A percentile compares a stretch with the other conserved stretches of the same genome.
Conservation (phyloP, 176 grass and related monocot species). For the Avena eriantha region DNA sequence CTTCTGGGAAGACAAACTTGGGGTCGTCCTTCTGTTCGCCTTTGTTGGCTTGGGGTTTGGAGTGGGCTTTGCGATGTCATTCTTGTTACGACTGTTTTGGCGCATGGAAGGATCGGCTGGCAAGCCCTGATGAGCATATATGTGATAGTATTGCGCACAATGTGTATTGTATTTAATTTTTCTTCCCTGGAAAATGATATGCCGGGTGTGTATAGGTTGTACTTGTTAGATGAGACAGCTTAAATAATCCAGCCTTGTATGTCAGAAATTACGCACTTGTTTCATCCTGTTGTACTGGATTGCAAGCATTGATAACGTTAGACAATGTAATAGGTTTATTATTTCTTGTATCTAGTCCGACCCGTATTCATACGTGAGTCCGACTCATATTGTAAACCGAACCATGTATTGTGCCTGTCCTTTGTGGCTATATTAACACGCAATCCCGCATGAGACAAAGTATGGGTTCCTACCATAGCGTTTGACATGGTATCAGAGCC, state of each 20-base stretch:
- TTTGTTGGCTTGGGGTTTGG: slow-evolving; percentile 6
- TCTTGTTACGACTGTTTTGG: neutral
- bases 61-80: slow-evolving; percentile 8
- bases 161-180: neutral
- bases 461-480: no score
- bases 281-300: neutral
- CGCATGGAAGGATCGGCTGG: neutral
- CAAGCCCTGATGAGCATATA: neutral
- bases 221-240: neutral
- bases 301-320: neutral
- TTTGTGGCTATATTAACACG: no score
- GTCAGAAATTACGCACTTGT: neutral
- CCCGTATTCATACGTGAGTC: no score
- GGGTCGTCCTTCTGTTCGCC: neutral
- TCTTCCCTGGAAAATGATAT: neutral
- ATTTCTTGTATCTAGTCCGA: no score
- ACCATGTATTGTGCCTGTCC: no score
- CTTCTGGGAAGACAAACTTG: slow-evolving; percentile 14
- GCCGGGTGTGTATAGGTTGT: no score
- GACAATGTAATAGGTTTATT: no score
- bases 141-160: no score
- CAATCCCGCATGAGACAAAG: no score
- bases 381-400: no score
- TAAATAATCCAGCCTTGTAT: neutral
- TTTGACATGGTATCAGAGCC: no score